phyloP scores from a whole-genome alignment of 2,329 filamentous ascomycete species.

The Diplocarpon mali region DNA sequence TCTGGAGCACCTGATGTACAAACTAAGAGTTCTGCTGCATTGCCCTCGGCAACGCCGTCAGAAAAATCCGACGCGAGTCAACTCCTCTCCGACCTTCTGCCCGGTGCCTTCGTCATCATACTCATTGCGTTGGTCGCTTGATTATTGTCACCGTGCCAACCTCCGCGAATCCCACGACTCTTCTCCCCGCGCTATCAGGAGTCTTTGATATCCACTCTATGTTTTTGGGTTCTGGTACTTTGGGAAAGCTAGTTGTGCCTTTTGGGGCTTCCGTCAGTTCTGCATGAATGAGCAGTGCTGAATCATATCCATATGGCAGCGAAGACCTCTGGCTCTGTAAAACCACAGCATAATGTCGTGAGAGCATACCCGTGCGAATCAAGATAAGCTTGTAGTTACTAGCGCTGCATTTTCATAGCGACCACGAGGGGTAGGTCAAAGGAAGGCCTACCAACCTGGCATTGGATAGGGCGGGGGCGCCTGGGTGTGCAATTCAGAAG shows the following conservation, averaged over 20 bases:
- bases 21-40: slow-evolving; percentile 3
- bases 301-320: background rate
- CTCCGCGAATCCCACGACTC: no score
- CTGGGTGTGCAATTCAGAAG: slow-evolving; percentile 1
- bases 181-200: background rate
- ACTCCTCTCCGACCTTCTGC: slow-evolving; percentile 1
- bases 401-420: slow-evolving; percentile 4
- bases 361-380: background rate
- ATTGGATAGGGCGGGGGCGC: background rate
- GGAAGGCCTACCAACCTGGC: slow-evolving; percentile 1
- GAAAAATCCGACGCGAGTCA: slow-evolving; percentile 5
- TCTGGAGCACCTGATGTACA: slow-evolving; percentile 11
- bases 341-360: background rate
- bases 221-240: background rate
- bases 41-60: slow-evolving; percentile 4
- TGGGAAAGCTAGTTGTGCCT: no score
- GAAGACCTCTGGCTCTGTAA: slow-evolving; percentile 1
- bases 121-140: slow-evolving; percentile 1
- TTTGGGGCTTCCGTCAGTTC: background rate
- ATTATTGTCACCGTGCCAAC: background rate
- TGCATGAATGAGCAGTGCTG: background rate
- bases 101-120: slow-evolving; percentile 1
- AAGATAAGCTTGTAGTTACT: slow-evolving; percentile 2
- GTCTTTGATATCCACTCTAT: background rate
- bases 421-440: background rate